Evolutionary conservation across 2,329 filamentous ascomycete species (phyloP).

Genomic region (Diplodia corticola): DNA sequence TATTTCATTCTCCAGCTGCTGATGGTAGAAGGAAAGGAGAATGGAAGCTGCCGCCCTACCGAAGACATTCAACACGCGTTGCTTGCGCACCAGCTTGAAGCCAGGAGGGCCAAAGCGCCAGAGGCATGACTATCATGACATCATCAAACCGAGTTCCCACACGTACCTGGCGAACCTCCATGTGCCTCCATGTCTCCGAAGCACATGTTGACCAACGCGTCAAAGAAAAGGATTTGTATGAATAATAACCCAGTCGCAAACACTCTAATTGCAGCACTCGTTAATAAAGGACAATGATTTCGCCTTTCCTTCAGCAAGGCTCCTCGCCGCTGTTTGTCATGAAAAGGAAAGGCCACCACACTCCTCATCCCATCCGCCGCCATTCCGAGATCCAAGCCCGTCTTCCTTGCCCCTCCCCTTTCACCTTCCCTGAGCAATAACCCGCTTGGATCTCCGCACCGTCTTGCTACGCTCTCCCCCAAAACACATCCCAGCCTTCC

Average conservation of each 20-base stretch:
- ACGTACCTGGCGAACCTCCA: too few relatives aligned
- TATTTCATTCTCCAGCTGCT: too few relatives aligned
- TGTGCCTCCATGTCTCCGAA: too few relatives aligned
- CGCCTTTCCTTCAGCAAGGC: constrained; percentile 8
- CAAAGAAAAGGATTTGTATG: background rate
- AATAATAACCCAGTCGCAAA: constrained; percentile 2
- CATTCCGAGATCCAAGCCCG: background rate
- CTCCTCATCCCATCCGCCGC: background rate
- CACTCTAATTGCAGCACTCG: constrained; percentile 6
- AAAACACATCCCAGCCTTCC: too few relatives aligned
- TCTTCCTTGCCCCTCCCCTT: background rate
- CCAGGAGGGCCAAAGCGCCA: too few relatives aligned
- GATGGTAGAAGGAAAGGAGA: too few relatives aligned
- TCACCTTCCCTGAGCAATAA: background rate
- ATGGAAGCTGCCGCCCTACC: too few relatives aligned
- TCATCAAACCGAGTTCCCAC: too few relatives aligned
- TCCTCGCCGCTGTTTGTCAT: background rate
- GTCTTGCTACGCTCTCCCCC: background rate
- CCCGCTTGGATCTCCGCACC: background rate
- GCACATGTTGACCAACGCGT: too few relatives aligned
- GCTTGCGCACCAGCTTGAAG: too few relatives aligned
- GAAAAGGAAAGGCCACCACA: background rate
- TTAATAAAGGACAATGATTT: background rate
- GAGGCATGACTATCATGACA: too few relatives aligned
- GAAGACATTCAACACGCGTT: too few relatives aligned